These are phyloP conservation scores for Metschnikowia amazonensis DNA, from an alignment of 805 yeast species.

Conservation along the genomic window DNA sequence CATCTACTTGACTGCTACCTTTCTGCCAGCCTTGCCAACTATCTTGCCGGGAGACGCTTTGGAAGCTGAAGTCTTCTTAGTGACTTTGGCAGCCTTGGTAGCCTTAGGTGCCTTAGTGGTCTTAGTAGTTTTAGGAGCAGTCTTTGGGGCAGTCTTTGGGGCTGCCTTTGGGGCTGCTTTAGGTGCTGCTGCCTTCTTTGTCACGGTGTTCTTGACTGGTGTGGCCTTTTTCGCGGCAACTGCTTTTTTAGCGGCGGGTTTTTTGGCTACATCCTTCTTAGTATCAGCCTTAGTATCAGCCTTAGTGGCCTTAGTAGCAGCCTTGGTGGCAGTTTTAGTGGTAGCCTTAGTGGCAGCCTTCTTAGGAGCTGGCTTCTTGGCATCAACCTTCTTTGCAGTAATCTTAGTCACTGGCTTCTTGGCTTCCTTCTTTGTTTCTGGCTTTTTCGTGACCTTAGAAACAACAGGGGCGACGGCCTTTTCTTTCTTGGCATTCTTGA, in stretches of 20 bases:
- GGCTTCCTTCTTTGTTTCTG: slow-evolving; percentile 3
- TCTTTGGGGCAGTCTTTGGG: slow-evolving; percentile 2
- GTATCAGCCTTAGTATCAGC: not conserved
- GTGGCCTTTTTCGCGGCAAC: too few relatives aligned
- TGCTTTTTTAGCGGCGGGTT: too few relatives aligned
- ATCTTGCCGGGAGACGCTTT: not conserved
- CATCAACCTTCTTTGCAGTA: not conserved
- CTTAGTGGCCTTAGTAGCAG: too few relatives aligned
- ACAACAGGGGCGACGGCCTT: slow-evolving; percentile 9
- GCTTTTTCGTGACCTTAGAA: slow-evolving; percentile 6
- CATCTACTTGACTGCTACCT: slow-evolving; percentile 1
- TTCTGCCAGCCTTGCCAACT: slow-evolving; percentile 4
- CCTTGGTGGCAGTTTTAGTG: slow-evolving; percentile 57
- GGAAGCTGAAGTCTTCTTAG: not conserved
- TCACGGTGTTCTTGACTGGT: too few relatives aligned
- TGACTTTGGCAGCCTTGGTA: not conserved
- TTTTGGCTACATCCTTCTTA: too few relatives aligned
- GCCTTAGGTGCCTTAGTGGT: slow-evolving; percentile 25
- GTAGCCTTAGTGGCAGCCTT: too few relatives aligned
- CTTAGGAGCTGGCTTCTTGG: slow-evolving; percentile 43
- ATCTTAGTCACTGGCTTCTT: slow-evolving; percentile 9
- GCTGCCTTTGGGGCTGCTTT: not conserved
- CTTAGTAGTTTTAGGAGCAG: not conserved
- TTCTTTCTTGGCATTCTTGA: slow-evolving; percentile 56
- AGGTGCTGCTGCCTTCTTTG: not conserved